These are phyloP conservation scores for Streptanthus diversifolius DNA, from an alignment of 345 rosid species.

Conservation along the genomic window DNA sequence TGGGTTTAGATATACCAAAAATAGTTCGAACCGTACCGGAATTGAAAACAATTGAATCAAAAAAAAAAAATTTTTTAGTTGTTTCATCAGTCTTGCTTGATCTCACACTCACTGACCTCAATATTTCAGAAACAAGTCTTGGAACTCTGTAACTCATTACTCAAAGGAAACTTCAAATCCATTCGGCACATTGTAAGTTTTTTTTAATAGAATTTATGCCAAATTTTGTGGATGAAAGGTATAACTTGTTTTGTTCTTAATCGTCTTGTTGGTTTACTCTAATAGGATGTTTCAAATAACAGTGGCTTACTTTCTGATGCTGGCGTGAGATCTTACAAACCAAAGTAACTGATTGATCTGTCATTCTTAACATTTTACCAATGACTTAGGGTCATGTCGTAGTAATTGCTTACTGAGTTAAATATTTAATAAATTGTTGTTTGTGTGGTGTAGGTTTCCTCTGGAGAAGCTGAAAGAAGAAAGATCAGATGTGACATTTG, in stretches of 20 bases:
- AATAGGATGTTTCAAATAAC: constrained; percentile 76
- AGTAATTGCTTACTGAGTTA: background rate
- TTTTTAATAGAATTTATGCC: background rate
- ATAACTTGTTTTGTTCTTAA: background rate
- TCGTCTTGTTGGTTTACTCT: constrained; percentile 12
- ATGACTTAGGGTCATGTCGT: background rate
- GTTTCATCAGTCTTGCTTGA: constrained; percentile 3
- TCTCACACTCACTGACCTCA: background rate
- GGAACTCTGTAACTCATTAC: constrained; percentile 51
- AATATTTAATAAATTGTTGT: background rate
- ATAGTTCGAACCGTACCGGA: too few species aligned
- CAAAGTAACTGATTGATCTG: constrained; percentile 41
- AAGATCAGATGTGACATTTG: constrained; percentile 64
- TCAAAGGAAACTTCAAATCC: constrained; percentile 67
- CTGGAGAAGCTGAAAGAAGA: constrained; percentile 61
- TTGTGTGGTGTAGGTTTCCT: constrained; percentile 51
- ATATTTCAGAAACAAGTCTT: constrained; percentile 65
- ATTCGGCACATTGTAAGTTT: constrained; percentile 63
- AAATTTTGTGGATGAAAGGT: background rate
- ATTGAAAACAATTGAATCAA: too few species aligned
- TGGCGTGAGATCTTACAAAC: constrained; percentile 55
- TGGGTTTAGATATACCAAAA: too few species aligned
- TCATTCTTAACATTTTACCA: background rate
- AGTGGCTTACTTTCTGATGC: constrained; percentile 61
- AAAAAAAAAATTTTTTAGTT: too few species aligned